phyloP scores from a whole-genome alignment of 352 stramenopile genomes.

The Pythium guiyangense region DNA sequence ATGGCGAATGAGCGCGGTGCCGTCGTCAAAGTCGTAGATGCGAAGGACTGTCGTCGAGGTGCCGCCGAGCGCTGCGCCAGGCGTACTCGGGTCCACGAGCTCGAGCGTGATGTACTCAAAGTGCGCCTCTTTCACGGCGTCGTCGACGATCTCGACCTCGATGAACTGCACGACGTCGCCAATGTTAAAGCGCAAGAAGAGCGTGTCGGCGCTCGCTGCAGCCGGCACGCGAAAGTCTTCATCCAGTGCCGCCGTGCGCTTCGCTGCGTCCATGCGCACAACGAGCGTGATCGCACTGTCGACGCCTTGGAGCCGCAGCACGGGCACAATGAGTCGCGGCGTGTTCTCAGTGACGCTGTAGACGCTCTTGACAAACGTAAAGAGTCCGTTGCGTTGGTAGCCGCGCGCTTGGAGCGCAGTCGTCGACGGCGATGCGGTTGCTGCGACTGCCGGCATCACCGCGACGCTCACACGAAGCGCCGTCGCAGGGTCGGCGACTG shows the following conservation, averaged over 20 bases:
- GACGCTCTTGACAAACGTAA: conserved; percentile 45
- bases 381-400: conserved; percentile 60
- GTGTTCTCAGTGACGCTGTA: conserved; percentile 64
- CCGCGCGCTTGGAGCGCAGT: conserved; percentile 37
- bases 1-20: conserved; percentile 16
- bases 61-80: conserved; percentile 25
- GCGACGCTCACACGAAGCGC: conserved; percentile 29
- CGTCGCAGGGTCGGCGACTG: conserved; percentile 24
- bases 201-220: conserved; percentile 1
- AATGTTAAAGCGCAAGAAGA: conserved; percentile 56
- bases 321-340: conserved; percentile 27
- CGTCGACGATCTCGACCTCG: conserved; percentile 43
- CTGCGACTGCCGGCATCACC: conserved; percentile 4
- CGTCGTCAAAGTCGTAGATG: conserved; percentile 66
- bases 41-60: conserved; percentile 29
- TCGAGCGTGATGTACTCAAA: conserved; percentile 49
- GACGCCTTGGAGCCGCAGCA: conserved; percentile 50
- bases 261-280: conserved; percentile 28
- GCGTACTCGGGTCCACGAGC: conserved; percentile 22
- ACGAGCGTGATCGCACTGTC: conserved; percentile 33
- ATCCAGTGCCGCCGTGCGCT: conserved; percentile 27
- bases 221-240: conserved; percentile 40
- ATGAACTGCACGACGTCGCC: conserved; percentile 38
- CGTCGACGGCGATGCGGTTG: not conserved
- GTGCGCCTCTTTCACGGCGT: conserved; percentile 34